Evolutionary conservation across 257 asterid species (phyloP).

Genomic region (Primulina huaijiensis): DNA sequence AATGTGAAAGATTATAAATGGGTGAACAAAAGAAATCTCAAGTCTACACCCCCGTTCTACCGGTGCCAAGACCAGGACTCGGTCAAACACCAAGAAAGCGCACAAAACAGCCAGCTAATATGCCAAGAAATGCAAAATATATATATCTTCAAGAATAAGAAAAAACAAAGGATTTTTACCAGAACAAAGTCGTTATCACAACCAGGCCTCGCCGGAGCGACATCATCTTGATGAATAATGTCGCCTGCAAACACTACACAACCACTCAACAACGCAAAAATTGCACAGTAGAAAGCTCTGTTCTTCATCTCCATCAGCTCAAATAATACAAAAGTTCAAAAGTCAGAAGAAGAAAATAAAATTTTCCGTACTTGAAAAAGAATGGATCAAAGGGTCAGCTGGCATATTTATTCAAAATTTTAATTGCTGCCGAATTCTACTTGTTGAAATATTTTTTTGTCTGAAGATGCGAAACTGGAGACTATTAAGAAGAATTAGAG

Average conservation of each 20-base stretch:
- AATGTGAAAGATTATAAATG: background rate
- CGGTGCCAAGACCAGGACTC: background rate
- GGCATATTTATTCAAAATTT: conserved; percentile 9
- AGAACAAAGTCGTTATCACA: conserved; percentile 84
- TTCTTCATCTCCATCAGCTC: conserved; percentile 48
- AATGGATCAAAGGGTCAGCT: conserved; percentile 32
- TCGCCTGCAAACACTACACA: conserved; percentile 67
- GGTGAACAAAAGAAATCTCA: background rate
- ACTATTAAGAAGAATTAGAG: conserved; percentile 30
- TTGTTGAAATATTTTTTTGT: background rate
- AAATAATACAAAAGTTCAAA: background rate
- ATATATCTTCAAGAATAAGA: conserved; percentile 12
- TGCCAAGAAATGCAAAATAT: background rate
- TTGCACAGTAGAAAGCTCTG: conserved; percentile 39
- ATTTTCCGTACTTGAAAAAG: conserved; percentile 28
- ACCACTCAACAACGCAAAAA: conserved; percentile 40
- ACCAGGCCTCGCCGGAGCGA: conserved; percentile 78
- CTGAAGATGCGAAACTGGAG: conserved; percentile 26
- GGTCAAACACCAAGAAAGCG: background rate
- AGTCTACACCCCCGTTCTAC: background rate
- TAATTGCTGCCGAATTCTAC: background rate
- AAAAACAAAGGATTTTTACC: conserved; percentile 40
- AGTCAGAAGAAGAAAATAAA: background rate
- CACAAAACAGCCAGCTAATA: background rate
- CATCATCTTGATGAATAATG: conserved; percentile 81